These are phyloP conservation scores for Globisporangium lucens DNA, from an alignment of 352 stramenopile genomes.

Conservation along the genomic window DNA sequence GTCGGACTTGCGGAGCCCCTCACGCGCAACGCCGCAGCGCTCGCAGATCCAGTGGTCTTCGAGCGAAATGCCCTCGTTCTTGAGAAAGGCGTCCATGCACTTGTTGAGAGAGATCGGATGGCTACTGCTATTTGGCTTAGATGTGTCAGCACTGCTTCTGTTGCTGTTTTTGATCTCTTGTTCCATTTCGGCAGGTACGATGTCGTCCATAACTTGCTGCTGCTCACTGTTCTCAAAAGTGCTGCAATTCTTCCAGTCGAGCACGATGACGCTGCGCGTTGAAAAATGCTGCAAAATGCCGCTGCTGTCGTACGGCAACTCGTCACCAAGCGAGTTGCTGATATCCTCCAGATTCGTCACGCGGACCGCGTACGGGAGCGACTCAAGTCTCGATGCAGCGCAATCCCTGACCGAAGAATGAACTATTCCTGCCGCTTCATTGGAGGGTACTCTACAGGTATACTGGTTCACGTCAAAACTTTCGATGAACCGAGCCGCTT, in stretches of 20 bases:
- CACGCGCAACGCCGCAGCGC: conserved; percentile 54
- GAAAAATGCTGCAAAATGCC: conserved; percentile 70
- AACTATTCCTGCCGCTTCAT: neutral
- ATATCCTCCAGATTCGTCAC: conserved; percentile 67
- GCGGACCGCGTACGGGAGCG: conserved; percentile 48
- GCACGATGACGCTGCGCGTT: conserved; percentile 66
- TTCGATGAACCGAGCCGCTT: conserved; percentile 56
- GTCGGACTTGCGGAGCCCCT: conserved; percentile 52
- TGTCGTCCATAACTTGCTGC: conserved; percentile 24
- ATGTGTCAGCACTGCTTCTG: neutral
- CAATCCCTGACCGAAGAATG: conserved; percentile 10
- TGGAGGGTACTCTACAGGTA: neutral
- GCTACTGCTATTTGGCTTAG: conserved; percentile 7
- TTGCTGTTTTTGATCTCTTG: conserved; percentile 7
- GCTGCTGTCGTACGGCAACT: conserved; percentile 46
- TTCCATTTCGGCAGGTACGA: conserved; percentile 25
- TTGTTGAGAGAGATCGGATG: conserved; percentile 45
- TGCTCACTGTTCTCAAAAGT: conserved; percentile 25
- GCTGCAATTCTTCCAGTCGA: conserved; percentile 53
- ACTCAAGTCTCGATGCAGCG: conserved; percentile 1
- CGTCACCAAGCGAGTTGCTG: conserved; percentile 27
- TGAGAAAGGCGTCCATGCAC: conserved; percentile 74
- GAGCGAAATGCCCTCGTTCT: conserved; percentile 61
- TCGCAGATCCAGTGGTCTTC: conserved; percentile 80
- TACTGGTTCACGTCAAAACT: conserved; percentile 16